Evolutionary conservation across 2,329 filamentous ascomycete species (phyloP).

Genomic region (Venturia carpophila): DNA sequence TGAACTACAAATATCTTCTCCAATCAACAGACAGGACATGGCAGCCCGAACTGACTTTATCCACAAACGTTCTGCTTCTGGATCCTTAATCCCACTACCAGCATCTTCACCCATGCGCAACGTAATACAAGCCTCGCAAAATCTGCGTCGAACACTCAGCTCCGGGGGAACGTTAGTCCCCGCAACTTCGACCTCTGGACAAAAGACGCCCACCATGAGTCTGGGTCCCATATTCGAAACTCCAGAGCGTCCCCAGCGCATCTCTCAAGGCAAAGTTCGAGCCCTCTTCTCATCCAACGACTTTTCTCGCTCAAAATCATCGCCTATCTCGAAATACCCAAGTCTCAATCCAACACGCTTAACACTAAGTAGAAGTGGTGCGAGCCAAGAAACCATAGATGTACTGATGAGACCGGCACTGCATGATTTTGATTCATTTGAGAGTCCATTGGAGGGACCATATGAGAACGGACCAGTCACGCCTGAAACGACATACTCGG

Average conservation of each 20-base stretch:
- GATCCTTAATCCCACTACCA: not conserved
- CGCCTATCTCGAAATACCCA: not conserved
- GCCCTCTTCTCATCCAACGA: conserved; percentile 9
- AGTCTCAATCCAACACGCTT: not conserved
- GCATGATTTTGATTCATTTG: conserved; percentile 6
- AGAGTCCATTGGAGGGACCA: not conserved
- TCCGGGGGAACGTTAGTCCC: conserved; percentile 9
- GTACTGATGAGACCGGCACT: conserved; percentile 12
- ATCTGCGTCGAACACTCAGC: not conserved
- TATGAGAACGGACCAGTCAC: not conserved
- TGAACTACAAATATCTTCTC: conserved; percentile 27
- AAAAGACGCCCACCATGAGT: not conserved
- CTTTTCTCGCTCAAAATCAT: not conserved
- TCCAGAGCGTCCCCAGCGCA: conserved; percentile 2
- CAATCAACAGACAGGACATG: conserved; percentile 25
- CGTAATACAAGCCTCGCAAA: conserved; percentile 6
- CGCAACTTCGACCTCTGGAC: not conserved
- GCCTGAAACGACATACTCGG: conserved; percentile 14
- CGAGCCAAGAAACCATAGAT: conserved; percentile 13
- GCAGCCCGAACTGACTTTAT: conserved; percentile 12
- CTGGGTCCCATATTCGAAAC: conserved; percentile 15
- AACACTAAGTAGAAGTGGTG: conserved; percentile 9
- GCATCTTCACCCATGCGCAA: not conserved
- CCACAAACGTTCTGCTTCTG: conserved; percentile 6
- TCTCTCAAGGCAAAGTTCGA: not conserved